Evolutionary conservation across 2,329 filamentous ascomycete species (phyloP).

Genomic region (Paracoccidioides lutzii): DNA sequence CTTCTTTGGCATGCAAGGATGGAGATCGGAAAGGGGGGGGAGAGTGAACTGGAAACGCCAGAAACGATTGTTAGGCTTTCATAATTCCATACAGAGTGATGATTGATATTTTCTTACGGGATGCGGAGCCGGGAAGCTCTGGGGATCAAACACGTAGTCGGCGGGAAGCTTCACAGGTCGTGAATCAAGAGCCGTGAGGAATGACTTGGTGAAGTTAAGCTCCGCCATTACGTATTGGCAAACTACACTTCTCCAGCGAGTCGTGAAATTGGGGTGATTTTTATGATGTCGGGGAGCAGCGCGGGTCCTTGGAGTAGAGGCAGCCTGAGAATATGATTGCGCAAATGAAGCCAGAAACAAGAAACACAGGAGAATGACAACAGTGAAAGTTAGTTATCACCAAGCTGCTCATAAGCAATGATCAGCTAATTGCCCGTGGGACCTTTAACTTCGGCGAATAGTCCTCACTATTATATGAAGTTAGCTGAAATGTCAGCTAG

Average conservation of each 20-base stretch:
- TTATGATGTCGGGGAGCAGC: too few species aligned
- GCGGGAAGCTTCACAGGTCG: conserved; percentile 69
- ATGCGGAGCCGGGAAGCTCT: conserved; percentile 59
- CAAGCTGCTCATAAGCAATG: too few species aligned
- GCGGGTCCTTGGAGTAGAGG: too few species aligned
- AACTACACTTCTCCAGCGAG: neutral
- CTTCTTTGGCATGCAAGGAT: conserved; percentile 33
- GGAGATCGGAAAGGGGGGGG: conserved; percentile 32
- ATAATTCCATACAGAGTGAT: neutral
- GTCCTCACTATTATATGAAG: too few species aligned
- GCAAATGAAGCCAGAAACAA: neutral
- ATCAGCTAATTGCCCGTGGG: too few species aligned
- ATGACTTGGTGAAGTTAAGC: conserved; percentile 69
- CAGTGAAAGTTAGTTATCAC: too few species aligned
- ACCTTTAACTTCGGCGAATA: too few species aligned
- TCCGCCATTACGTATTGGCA: conserved; percentile 53
- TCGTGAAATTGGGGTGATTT: too few species aligned
- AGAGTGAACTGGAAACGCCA: conserved; percentile 29
- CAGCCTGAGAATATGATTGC: neutral
- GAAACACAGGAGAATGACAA: too few species aligned
- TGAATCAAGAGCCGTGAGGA: conserved; percentile 66
- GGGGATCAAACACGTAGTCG: conserved; percentile 81
- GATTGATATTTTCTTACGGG: conserved; percentile 47
- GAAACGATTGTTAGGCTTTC: neutral
- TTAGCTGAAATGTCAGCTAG: too few species aligned